A percentile compares a stretch with the other conserved stretches of the same genome.
Evolutionary conservation across 108 stramenopile genomes (phyloP).

Genomic region (Chaetoceros muelleri): DNA sequence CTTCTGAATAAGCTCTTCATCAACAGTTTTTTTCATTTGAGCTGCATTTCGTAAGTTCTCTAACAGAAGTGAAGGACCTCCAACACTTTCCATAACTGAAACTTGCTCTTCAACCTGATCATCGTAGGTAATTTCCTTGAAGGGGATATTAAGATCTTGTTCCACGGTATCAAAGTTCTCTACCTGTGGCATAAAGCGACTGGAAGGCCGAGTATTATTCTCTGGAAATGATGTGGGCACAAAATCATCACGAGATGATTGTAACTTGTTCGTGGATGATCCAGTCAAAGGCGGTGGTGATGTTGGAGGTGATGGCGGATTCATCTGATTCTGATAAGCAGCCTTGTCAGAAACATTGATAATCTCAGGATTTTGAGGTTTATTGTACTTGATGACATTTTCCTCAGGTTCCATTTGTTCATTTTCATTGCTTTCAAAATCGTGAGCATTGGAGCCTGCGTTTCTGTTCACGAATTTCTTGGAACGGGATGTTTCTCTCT

Average conservation of each 20-base stretch:
- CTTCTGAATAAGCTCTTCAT: constrained; percentile 34
- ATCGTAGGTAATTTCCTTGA: constrained; percentile 72
- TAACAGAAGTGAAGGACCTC: constrained; percentile 71
- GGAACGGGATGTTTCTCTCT: constrained; percentile 2
- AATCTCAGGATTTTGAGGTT: neutral
- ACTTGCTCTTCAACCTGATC: constrained; percentile 72
- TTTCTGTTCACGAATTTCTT: neutral
- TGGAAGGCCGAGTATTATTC: constrained; percentile 8
- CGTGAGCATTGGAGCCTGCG: neutral
- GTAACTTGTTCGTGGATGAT: constrained; percentile 3
- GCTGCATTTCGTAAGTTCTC: constrained; percentile 52
- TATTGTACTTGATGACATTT: neutral
- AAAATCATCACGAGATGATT: constrained; percentile 18
- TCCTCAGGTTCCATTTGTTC: too few relatives aligned
- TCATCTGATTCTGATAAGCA: constrained; percentile 1
- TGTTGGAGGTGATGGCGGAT: neutral
- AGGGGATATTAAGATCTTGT: constrained; percentile 22
- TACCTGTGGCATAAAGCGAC: neutral
- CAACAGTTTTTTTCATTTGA: constrained; percentile 9
- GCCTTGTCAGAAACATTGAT: neutral
- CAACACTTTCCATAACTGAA: constrained; percentile 83
- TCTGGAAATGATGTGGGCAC: constrained; percentile 10
- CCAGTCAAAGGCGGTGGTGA: neutral
- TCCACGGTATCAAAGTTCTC: constrained; percentile 3
- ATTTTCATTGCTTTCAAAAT: constrained; percentile 3